Percentiles rank a stretch among this genome's conserved stretches.
phyloP scores from a whole-genome alignment of 768 basidiomycete genomes.

The Kwoniella bestiolae region DNA sequence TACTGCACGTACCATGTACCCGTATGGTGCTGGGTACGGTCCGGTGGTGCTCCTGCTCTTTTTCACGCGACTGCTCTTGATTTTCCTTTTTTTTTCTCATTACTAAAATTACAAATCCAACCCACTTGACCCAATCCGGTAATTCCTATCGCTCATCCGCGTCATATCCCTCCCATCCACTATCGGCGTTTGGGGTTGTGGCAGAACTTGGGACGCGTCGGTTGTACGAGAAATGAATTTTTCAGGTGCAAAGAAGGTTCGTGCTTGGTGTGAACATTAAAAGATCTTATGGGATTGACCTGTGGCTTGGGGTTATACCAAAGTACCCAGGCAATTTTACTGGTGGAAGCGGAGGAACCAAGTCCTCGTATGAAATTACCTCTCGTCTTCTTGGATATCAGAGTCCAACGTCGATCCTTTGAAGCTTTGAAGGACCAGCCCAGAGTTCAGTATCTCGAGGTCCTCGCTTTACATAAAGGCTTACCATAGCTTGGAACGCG shows the following conservation, averaged over 20 bases:
- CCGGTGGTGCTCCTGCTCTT: background rate
- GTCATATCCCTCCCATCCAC: slow-evolving; percentile 2
- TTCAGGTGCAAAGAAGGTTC: slow-evolving; percentile 14
- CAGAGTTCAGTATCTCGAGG: background rate
- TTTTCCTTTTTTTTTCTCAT: no score
- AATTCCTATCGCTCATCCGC: background rate
- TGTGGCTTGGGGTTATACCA: background rate
- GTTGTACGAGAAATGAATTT: slow-evolving; percentile 5
- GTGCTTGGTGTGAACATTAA: slow-evolving; percentile 17
- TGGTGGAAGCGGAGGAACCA: background rate
- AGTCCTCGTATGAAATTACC: no score
- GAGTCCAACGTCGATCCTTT: no score
- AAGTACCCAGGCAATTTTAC: background rate
- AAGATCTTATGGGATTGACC: slow-evolving; percentile 12
- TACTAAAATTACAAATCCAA: no score
- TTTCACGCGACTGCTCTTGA: slow-evolving; percentile 19
- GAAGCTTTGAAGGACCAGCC: no score
- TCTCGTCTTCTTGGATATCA: no score
- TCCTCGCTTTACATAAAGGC: background rate
- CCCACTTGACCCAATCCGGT: slow-evolving; percentile 10
- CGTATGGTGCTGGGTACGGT: no score
- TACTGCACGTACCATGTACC: background rate
- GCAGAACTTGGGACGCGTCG: slow-evolving; percentile 12
- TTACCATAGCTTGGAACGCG: background rate
- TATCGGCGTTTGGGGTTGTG: slow-evolving; percentile 7